phyloP scores from a whole-genome alignment of 129 eudicot species.

The Artemisia argyi region DNA sequence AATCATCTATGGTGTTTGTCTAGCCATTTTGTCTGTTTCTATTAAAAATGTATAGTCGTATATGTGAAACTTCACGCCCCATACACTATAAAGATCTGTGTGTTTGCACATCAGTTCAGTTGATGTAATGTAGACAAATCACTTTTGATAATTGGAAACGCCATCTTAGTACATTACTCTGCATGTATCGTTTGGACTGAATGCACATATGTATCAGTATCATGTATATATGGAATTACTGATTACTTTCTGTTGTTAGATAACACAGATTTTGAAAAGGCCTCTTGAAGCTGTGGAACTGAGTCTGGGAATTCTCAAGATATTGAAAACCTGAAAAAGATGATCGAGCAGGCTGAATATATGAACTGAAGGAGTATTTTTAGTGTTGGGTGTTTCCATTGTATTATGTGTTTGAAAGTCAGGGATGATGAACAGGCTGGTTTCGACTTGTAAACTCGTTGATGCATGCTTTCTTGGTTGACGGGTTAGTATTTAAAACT shows the following conservation, averaged over 20 bases:
- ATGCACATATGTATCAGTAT: background rate
- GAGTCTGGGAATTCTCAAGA: background rate
- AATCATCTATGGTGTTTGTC: too few relatives aligned
- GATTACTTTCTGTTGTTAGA: conserved; percentile 10
- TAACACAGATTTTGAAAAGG: conserved; percentile 29
- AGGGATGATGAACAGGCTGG: too few relatives aligned
- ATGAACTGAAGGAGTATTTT: conserved; percentile 15
- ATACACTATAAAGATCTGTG: background rate
- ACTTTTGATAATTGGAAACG: background rate
- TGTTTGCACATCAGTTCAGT: background rate
- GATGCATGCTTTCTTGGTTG: background rate
- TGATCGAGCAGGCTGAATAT: background rate
- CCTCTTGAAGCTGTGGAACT: conserved; percentile 16
- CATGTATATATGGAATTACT: background rate
- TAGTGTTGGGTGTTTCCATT: background rate
- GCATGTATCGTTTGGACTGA: too few relatives aligned
- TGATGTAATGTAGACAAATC: background rate
- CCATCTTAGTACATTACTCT: background rate
- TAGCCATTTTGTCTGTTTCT: background rate
- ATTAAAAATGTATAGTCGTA: background rate
- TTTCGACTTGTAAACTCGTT: too few relatives aligned
- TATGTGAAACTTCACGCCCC: background rate
- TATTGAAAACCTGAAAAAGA: conserved; percentile 7
- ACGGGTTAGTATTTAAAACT: conserved; percentile 10
- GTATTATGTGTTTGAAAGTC: too few relatives aligned